phyloP scores from a whole-genome alignment of 176 grass and related monocot genomes.

The Avena insularis region DNA sequence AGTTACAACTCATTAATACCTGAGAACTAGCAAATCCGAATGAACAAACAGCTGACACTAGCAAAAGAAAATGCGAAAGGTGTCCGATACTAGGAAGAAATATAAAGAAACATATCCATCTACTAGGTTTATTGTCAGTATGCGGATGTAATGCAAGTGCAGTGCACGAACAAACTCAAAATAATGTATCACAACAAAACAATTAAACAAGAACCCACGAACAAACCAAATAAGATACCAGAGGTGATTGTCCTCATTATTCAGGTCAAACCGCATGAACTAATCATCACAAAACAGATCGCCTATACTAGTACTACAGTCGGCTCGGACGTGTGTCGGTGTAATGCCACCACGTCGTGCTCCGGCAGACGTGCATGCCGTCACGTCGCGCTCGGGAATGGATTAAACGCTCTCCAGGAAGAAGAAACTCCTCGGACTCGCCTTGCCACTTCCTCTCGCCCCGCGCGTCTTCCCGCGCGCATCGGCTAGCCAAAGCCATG shows the following conservation, averaged over 20 bases:
- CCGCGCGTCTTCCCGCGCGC: neutral
- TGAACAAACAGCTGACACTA: neutral
- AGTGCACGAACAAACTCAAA: neutral
- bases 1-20: too few relatives aligned
- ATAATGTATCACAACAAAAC: neutral
- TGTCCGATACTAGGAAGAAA: neutral
- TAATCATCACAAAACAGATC: neutral
- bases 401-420: neutral
- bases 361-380: conserved; percentile 42
- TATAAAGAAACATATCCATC: conserved; percentile 4
- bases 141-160: conserved; percentile 18
- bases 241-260: neutral
- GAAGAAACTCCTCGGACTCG: neutral
- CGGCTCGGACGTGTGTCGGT: neutral
- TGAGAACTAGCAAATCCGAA: too few relatives aligned
- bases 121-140: neutral
- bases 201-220: neutral
- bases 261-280: conserved; percentile 12
- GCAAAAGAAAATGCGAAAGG: neutral
- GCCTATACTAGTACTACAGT: neutral
- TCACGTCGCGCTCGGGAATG: neutral
- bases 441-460: neutral
- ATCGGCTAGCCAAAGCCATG: neutral
- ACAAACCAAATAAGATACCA: neutral
- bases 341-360: conserved; percentile 20